These are phyloP conservation scores for Coemansia sp. DNA, from an alignment of 192 early-diverging fungal species.

Conservation along the genomic window DNA sequence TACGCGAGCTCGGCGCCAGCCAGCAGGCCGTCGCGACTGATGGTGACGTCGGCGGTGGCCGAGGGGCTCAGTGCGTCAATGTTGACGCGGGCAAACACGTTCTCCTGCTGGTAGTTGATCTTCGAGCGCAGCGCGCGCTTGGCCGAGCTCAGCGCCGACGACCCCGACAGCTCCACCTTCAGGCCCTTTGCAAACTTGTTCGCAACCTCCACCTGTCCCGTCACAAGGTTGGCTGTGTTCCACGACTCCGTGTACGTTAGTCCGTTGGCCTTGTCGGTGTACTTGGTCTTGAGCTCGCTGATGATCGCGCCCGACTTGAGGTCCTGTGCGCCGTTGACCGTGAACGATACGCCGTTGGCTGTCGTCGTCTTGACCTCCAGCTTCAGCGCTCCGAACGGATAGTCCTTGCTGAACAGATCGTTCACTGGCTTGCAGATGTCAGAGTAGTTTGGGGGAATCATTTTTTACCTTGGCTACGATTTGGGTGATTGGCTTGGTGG, in stretches of 20 bases:
- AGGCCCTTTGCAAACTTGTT: slow-evolving; percentile 96
- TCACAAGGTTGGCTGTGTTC: slow-evolving; percentile 93
- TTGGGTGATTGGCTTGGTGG: background rate
- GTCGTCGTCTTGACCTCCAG: slow-evolving; percentile 98
- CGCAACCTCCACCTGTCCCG: slow-evolving; percentile 88
- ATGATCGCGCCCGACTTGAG: slow-evolving; percentile 93
- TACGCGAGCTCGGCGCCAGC: slow-evolving; percentile 94
- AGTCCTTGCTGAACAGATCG: slow-evolving; percentile 98
- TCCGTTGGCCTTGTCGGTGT: slow-evolving; percentile 90
- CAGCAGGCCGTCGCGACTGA: slow-evolving; percentile 85
- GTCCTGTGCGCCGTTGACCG: slow-evolving; percentile 91
- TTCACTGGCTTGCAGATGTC: slow-evolving; percentile 95
- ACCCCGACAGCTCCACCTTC: slow-evolving; percentile 88
- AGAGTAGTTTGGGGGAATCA: slow-evolving; percentile 82
- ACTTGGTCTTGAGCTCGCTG: slow-evolving; percentile 98
- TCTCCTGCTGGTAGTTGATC: slow-evolving; percentile 94
- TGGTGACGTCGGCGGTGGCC: slow-evolving; percentile 83
- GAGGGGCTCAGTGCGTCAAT: slow-evolving; percentile 95
- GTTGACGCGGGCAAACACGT: slow-evolving; percentile 83
- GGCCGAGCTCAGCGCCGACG: slow-evolving; percentile 73
- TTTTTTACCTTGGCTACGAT: slow-evolving; percentile 8
- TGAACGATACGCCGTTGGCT: slow-evolving; percentile 96
- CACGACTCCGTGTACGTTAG: slow-evolving; percentile 96
- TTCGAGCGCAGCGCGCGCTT: slow-evolving; percentile 59
- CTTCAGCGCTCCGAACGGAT: slow-evolving; percentile 87